phyloP scores from a whole-genome alignment of 768 basidiomycete genomes.

The Favolaschia claudopus region DNA sequence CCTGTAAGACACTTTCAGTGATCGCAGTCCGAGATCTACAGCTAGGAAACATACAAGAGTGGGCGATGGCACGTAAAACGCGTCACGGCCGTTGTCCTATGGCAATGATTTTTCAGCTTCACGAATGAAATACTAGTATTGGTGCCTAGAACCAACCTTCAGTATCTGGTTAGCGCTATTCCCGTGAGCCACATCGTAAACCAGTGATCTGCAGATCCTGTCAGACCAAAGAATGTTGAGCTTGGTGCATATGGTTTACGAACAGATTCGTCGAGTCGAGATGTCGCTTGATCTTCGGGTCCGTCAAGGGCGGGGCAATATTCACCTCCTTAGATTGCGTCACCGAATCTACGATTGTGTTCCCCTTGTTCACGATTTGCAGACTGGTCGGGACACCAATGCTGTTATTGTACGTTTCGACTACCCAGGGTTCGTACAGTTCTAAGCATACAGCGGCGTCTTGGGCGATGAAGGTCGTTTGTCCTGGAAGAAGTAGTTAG shows the following conservation, averaged over 20 bases:
- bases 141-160: conserved; percentile 36
- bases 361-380: conserved; percentile 41
- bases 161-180: conserved; percentile 48
- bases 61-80: conserved; percentile 50
- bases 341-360: conserved; percentile 31
- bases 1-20: conserved; percentile 26
- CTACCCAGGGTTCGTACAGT: conserved; percentile 50
- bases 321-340: conserved; percentile 29
- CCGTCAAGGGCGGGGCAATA: conserved; percentile 26
- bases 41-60: conserved; percentile 35
- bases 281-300: conserved; percentile 28
- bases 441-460: conserved; percentile 50
- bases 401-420: conserved; percentile 46
- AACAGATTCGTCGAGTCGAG: conserved; percentile 39
- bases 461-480: conserved; percentile 43
- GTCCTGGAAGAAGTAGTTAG: conserved; percentile 12
- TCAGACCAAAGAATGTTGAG: no score
- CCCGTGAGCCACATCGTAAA: conserved; percentile 40
- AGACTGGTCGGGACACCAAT: conserved; percentile 38
- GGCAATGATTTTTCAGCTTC: background rate
- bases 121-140: background rate
- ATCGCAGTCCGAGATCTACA: background rate
- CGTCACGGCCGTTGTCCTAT: conserved; percentile 49
- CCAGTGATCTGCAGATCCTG: no score
- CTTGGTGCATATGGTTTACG: no score